phyloP scores from a whole-genome alignment of 2,329 filamentous ascomycete species.

The Albifimbria verrucaria region DNA sequence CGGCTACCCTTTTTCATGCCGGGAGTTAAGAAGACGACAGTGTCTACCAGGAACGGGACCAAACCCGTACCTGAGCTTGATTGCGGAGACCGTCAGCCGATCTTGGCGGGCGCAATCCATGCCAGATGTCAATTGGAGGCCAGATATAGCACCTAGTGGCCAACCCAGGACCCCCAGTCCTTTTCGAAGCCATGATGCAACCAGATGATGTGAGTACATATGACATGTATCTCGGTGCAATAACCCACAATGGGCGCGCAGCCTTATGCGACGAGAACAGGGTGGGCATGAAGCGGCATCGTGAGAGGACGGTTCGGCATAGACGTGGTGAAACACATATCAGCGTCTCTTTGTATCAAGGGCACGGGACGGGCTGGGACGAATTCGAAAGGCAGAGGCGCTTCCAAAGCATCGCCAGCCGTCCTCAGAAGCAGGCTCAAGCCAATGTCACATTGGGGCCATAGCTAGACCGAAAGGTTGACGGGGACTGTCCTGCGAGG shows the following conservation, averaged over 20 bases:
- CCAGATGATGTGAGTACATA: not conserved
- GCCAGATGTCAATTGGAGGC: not conserved
- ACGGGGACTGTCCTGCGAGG: not conserved
- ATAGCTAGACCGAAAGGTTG: not conserved
- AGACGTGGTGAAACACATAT: not conserved
- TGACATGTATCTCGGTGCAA: not conserved
- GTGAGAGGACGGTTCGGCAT: not conserved
- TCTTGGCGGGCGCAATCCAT: not conserved
- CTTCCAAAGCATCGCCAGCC: no score
- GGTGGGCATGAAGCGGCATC: not conserved
- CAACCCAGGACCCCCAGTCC: not conserved
- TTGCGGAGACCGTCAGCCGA: not conserved
- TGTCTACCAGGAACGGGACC: not conserved
- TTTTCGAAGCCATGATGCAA: not conserved
- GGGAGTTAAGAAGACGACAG: slow-evolving; percentile 2
- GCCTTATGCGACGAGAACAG: not conserved
- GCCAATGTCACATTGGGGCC: not conserved
- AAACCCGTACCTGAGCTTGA: not conserved
- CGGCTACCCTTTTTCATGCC: not conserved
- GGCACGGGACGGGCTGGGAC: not conserved
- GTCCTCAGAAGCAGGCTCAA: no score
- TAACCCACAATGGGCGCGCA: not conserved
- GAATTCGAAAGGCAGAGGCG: no score
- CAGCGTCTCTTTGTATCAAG: not conserved
- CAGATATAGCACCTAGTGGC: not conserved